Base-by-base conservation (phyloP, 495 filamentous ascomycete species). In the Penicillium waksmanii region DNA sequence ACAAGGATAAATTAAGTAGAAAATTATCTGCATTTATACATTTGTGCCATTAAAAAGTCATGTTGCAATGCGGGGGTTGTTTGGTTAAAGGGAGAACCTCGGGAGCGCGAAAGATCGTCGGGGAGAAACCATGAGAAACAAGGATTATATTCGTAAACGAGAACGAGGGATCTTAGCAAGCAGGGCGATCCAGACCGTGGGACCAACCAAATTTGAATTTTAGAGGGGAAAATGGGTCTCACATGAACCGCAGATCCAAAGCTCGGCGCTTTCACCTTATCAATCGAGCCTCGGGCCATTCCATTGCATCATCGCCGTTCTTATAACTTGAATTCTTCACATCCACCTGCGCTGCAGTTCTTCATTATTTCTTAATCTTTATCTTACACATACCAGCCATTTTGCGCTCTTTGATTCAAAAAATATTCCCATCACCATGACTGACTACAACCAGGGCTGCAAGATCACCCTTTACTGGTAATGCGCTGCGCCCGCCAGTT, bases 401-500 rank as follows among this genome's bases (percentile, higher is more conserved):
- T 13, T 43, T 27, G 15, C 13, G 27, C 35, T 15, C 42, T 54
- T 18, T 38, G 12, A 18, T 10, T 44, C 19, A 10, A n/a, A n/a
- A n/a, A n/a, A 42, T 11, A 38, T 38, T 13, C 36, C 36, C 48
- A 27, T 42, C 38, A 61, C 13, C 19, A 77, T 77, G 70, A 27
- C 69, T 13, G 68, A 72, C 49, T 63, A 72, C 51, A 77, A 73
- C 56, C 63, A 76, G 58, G 75, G 71, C 53, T 78, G 84, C n/a
- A 89, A 90, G 55, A 80, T 93, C 34, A 91, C 85, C 53, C 80
- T 94, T 25, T 88, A 92, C 71, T 93, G 90, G 90, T 91, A 77
- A 53, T n/a, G 15, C 4, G 77, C 62, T 44, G 18, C 40, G 18
- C 9, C 8, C 0, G 15, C 49, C 43, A 31, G n/a, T 31, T 31